Conservation (phyloP, 176 grass and related monocot genomes). For the Oropetium thomaeum region DNA sequence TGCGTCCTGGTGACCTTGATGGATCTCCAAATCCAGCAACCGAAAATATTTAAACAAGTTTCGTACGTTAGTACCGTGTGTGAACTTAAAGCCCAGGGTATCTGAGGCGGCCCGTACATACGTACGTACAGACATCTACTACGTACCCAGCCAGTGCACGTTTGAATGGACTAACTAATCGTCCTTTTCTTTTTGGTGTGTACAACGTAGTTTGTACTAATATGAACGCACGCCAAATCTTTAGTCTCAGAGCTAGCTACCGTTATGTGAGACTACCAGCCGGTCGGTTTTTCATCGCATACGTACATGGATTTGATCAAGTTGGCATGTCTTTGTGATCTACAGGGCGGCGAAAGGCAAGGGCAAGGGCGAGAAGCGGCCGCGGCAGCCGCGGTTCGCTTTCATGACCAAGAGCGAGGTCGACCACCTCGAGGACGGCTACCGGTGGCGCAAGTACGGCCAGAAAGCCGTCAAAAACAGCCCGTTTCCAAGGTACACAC, state of each 20-base stretch:
- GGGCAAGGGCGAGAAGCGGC: constrained; percentile 76
- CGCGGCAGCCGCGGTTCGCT: constrained; percentile 70
- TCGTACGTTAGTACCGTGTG: constrained; percentile 21
- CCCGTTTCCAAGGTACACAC: constrained; percentile 68
- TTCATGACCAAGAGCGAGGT: constrained; percentile 91
- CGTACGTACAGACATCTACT: constrained; percentile 12
- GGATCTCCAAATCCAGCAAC: constrained; percentile 36
- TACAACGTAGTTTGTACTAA: not conserved
- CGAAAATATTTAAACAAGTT: not conserved
- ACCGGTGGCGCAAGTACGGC: constrained; percentile 84
- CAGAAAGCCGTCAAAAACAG: constrained; percentile 80
- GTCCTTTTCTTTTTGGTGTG: not conserved
- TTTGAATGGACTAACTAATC: constrained; percentile 37
- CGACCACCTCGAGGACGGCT: constrained; percentile 73
- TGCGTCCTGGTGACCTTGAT: constrained; percentile 24
- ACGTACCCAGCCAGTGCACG: constrained; percentile 29
- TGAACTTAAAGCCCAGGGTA: constrained; percentile 23
- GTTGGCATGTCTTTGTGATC: not conserved
- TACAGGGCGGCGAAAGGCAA: constrained; percentile 25
- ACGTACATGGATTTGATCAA: not conserved
- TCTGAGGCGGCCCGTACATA: constrained; percentile 19
- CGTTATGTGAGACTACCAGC: constrained; percentile 31
- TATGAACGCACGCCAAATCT: constrained; percentile 18
- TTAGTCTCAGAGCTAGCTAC: not conserved
- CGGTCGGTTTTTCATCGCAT: not conserved